Evolutionary conservation across 306 rosid species (phyloP).

Genomic region (Astragalus glycyphyllos): DNA sequence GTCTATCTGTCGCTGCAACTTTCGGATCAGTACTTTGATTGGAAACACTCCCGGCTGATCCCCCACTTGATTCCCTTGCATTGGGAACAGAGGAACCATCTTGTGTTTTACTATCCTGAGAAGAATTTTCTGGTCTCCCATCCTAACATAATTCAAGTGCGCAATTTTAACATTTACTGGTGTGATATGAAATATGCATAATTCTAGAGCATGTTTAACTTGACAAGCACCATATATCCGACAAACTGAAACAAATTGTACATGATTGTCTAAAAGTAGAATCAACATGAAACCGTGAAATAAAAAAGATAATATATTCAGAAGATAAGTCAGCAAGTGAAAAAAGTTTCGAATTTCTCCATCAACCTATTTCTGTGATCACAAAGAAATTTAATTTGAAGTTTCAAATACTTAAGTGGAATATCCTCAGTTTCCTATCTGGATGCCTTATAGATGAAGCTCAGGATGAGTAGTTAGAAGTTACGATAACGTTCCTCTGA

Average conservation of each 20-base stretch:
- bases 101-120: slow-evolving; percentile 48
- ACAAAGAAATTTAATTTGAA: slow-evolving; percentile 3
- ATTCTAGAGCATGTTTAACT: slow-evolving; percentile 20
- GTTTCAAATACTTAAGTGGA: slow-evolving; percentile 2
- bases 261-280: slow-evolving; percentile 23
- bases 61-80: slow-evolving; percentile 55
- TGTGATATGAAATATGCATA: slow-evolving; percentile 26
- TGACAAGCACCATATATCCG: not conserved
- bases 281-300: slow-evolving; percentile 9
- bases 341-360: not conserved
- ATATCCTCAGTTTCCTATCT: slow-evolving; percentile 9
- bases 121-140: slow-evolving; percentile 50
- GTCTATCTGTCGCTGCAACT: slow-evolving; percentile 50
- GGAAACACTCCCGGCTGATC: slow-evolving; percentile 43
- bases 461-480: slow-evolving; percentile 5
- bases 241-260: slow-evolving; percentile 5
- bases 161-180: slow-evolving; percentile 28
- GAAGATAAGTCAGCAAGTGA: slow-evolving; percentile 11
- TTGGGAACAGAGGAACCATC: slow-evolving; percentile 54
- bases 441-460: slow-evolving; percentile 30
- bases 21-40: slow-evolving; percentile 56
- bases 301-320: not conserved
- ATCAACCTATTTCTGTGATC: slow-evolving; percentile 6
- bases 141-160: slow-evolving; percentile 59
- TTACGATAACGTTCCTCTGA: slow-evolving; percentile 22